These are phyloP conservation scores for Termitomyces sp. DNA, from an alignment of 768 basidiomycete species.

Conservation along the genomic window DNA sequence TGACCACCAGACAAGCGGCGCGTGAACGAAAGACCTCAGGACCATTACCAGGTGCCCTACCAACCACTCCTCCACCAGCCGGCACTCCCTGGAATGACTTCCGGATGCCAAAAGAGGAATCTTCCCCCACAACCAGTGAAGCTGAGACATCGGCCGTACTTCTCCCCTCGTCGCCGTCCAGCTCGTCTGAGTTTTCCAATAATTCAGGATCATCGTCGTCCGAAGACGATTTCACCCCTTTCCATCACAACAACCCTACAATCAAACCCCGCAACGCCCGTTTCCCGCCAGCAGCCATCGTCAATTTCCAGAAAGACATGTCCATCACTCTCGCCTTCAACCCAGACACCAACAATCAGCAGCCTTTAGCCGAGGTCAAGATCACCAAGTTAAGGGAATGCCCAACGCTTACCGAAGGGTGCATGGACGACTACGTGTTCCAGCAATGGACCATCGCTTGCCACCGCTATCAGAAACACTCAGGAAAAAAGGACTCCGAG, in stretches of 20 bases:
- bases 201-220: background rate
- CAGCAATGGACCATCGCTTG: too few relatives aligned
- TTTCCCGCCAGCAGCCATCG: background rate
- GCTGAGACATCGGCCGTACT: background rate
- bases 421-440: too few relatives aligned
- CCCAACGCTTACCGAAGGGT: constrained; percentile 11
- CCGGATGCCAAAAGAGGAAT: too few relatives aligned
- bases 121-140: too few relatives aligned
- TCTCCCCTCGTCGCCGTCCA: background rate
- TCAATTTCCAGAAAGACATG: background rate
- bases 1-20: constrained; percentile 1
- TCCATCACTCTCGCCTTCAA: background rate
- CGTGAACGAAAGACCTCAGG: background rate
- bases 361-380: constrained; percentile 10
- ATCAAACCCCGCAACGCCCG: background rate
- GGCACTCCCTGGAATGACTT: too few relatives aligned
- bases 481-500: background rate
- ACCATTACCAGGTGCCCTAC: background rate
- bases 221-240: too few relatives aligned
- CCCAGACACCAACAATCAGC: background rate
- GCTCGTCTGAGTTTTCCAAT: background rate
- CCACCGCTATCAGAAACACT: constrained; percentile 8
- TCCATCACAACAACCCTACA: too few relatives aligned
- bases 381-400: background rate
- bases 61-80: background rate